Evolutionary conservation across 768 basidiomycete species (phyloP).

Genomic region (Russula vinacea): DNA sequence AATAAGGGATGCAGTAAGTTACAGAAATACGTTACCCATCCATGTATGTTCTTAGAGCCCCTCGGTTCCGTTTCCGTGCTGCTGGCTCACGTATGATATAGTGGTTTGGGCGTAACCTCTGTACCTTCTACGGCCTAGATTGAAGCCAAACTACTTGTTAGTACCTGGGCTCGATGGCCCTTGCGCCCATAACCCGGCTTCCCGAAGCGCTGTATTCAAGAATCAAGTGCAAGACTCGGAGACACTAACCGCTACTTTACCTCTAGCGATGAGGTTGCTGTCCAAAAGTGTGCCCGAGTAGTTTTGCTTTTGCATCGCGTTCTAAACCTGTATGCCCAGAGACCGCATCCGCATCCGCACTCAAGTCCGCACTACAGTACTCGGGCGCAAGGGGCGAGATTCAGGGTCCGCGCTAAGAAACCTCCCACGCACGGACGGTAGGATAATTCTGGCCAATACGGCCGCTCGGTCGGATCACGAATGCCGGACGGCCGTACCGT

Average conservation of each 20-base stretch:
- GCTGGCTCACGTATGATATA: background rate
- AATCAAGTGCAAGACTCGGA: background rate
- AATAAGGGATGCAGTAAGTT: no score
- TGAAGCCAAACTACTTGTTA: background rate
- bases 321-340: background rate
- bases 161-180: background rate
- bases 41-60: background rate
- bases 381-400: background rate
- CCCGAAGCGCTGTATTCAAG: background rate
- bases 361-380: background rate
- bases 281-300: background rate
- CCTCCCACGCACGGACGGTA: background rate
- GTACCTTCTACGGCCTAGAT: background rate
- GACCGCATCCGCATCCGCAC: no score
- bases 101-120: background rate
- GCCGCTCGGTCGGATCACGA: background rate
- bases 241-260: background rate
- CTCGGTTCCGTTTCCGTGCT: background rate
- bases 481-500: background rate
- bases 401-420: background rate
- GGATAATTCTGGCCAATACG: background rate
- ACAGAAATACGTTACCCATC: background rate
- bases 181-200: background rate
- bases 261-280: background rate
- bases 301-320: background rate